Evolutionary conservation across 768 basidiomycete species (phyloP).

Genomic region (Postia placenta): DNA sequence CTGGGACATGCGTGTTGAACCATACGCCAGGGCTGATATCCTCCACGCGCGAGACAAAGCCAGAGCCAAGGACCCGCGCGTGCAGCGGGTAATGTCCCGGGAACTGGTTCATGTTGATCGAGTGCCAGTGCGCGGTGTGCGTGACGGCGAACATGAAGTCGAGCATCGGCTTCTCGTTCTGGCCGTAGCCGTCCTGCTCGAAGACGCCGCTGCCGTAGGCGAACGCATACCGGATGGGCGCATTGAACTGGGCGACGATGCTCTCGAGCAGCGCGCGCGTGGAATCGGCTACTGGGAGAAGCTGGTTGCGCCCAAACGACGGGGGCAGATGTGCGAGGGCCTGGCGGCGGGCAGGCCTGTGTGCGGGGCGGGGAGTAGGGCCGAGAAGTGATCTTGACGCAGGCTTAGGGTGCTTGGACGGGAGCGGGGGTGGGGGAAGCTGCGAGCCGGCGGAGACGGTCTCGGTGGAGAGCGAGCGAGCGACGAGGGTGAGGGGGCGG

Average conservation of each 20-base stretch:
- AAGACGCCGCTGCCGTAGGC: conserved; percentile 98
- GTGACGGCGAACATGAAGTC: conserved; percentile 98
- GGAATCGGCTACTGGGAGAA: conserved; percentile 71
- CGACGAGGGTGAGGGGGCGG: conserved; percentile 14
- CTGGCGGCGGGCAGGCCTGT: conserved; percentile 19
- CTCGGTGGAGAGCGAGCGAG: conserved; percentile 23
- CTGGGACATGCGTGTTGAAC: conserved; percentile 90
- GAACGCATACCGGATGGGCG: conserved; percentile 93
- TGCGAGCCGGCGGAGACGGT: conserved; percentile 16
- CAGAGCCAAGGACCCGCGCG: conserved; percentile 78
- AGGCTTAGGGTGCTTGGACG: conserved; percentile 25
- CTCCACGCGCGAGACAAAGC: conserved; percentile 76
- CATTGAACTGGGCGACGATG: conserved; percentile 76
- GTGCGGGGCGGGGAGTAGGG: conserved; percentile 35
- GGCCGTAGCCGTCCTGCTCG: conserved; percentile 76
- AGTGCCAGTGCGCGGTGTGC: conserved; percentile 90
- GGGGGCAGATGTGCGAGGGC: conserved; percentile 55
- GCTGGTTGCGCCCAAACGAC: conserved; percentile 75
- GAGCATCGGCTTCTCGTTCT: conserved; percentile 64
- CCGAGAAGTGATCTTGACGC: conserved; percentile 31
- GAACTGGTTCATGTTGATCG: conserved; percentile 88
- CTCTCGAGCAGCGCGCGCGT: conserved; percentile 75
- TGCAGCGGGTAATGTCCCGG: conserved; percentile 89
- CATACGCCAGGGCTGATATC: conserved; percentile 81
- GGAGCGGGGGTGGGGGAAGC: conserved; percentile 28